Base-by-base conservation (phyloP, 352 stramenopile genomes). In the Phytophthora nicotianae region DNA sequence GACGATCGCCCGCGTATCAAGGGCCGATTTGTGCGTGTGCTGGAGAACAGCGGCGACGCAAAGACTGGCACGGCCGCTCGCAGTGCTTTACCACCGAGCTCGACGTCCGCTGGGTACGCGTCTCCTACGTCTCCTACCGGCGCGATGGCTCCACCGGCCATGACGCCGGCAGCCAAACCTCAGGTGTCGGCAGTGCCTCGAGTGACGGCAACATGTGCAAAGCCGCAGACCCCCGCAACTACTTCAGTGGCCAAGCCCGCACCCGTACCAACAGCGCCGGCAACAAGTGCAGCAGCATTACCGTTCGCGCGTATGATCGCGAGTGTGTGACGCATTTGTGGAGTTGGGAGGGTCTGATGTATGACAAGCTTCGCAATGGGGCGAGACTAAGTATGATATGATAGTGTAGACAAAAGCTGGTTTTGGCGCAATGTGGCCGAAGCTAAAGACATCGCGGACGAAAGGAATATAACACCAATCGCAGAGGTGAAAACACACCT, bases 1-100 rank as follows among this genome's bases (percentile, higher is more conserved):
- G 96, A 99, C 55, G 96, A 96, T 51, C 88, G 97, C 43, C 97
- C 97, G 50, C 90, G 97, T 32, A 91, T 95, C 69, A 83, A 98
- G 74, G 95, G 95, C 27, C 81, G 95, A 4, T 98, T 98, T 54
- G 95, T 98, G 58, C 85, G 85, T 20, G 83, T 92, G 37, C 57
- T 89, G 3, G 81, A 93, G 54, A 90, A 88, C 26, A 60, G 67
- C 16, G 50, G 43, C 29, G 75, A 86, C 49, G 52, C 63, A 20
- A 89, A 88, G 13, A 70, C 81, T 27, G 68, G 65, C 38, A 43
- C 58, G 24, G 61, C 65, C 35, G 68, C 74, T 50, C 56, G 68
- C 20, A 74, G 52, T 33, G 62, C 52, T 8, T 52, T 58, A 14
- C 24, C 57, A n/a, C 16, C 54, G 6, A 49, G 32, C n/a, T 65